Percentiles rank a stretch among this genome's conserved stretches.
These are phyloP conservation scores for Prunus yedoensis DNA, from an alignment of 331 rosid genomes.

Conservation along the genomic window DNA sequence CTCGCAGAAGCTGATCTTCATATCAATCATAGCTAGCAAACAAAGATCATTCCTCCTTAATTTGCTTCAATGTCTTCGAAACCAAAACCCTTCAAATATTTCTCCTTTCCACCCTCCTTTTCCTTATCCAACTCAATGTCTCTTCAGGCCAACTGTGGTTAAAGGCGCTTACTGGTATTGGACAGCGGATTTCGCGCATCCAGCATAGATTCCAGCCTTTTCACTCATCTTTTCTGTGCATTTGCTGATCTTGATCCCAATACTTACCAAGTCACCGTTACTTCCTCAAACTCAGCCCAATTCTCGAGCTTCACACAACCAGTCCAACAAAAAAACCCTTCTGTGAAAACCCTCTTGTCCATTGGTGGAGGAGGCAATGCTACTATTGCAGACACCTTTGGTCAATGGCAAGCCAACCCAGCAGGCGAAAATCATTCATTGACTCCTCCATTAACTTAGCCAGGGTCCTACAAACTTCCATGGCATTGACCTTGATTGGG, in stretches of 20 bases:
- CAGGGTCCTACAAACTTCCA: conserved; percentile 46
- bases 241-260: conserved; percentile 41
- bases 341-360: conserved; percentile 53
- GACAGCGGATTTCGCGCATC: conserved; percentile 25
- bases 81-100: conserved; percentile 2
- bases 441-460: conserved; percentile 53
- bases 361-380: conserved; percentile 60
- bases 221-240: conserved; percentile 45
- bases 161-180: conserved; percentile 41
- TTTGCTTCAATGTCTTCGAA: conserved; percentile 15
- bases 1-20: no score
- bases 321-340: conserved; percentile 48
- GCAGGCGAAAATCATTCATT: conserved; percentile 43
- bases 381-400: neutral
- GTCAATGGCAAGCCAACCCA: conserved; percentile 48
- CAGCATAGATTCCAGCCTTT: conserved; percentile 35
- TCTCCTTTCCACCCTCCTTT: neutral
- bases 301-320: conserved; percentile 52
- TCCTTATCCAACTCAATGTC: conserved; percentile 19
- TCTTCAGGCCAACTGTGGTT: conserved; percentile 26
- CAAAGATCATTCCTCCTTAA: neutral
- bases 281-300: conserved; percentile 24
- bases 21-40: no score
- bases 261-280: conserved; percentile 41
- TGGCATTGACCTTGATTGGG: conserved; percentile 74